Evolutionary conservation across 495 filamentous ascomycete genomes (phyloP), one percentile per base, ranked within the genome.

Genomic region (Penicillium robsamsonii): DNA sequence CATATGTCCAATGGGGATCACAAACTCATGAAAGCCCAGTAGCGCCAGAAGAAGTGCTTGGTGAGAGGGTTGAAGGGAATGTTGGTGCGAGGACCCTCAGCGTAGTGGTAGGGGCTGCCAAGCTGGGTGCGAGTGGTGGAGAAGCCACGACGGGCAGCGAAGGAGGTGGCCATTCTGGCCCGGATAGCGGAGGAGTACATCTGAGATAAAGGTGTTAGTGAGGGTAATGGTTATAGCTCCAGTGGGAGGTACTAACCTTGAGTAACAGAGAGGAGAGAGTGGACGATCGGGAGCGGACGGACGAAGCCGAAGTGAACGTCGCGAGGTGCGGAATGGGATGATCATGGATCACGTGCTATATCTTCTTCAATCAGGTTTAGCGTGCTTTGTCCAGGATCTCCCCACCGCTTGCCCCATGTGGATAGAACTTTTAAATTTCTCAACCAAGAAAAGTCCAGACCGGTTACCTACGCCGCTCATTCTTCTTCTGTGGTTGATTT

Each of bases 31-130:
- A 88, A 95, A 24, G 65, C 70, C 88, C 91, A 94, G 84, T 88
- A 98, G 77, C 87, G 81, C 61, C 89, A 44, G 56, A 76, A 82
- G 75, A 98, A 98, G 73, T 78, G 87, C 74, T 85, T 87, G 66
- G 87, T 95, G 77, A 87, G 77, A 61, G 95, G 86, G 81, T 98
- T 95, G 86, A 98, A 98, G 58, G 94, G 94, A 57, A 98, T 77
- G 81, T 96, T 97, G 80, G 82, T 86, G 69, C 86, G 85, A 65
- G 95, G 94, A 51, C 94, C 95, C 81, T 97, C 95, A 58, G 92
- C 89, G 80, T 98, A 98, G 82, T 98, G 94, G 83, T 96, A 95
- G 27, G 92, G 92, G 68, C 90, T 94, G 56, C 83, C 84, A 63
- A 94, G 76, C 75, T 89, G 93, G 71, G 88, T 77, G 61, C 89